Conservation (phyloP, 2,329 filamentous ascomycete species). For the Ceratocystis cacaofunesta region DNA sequence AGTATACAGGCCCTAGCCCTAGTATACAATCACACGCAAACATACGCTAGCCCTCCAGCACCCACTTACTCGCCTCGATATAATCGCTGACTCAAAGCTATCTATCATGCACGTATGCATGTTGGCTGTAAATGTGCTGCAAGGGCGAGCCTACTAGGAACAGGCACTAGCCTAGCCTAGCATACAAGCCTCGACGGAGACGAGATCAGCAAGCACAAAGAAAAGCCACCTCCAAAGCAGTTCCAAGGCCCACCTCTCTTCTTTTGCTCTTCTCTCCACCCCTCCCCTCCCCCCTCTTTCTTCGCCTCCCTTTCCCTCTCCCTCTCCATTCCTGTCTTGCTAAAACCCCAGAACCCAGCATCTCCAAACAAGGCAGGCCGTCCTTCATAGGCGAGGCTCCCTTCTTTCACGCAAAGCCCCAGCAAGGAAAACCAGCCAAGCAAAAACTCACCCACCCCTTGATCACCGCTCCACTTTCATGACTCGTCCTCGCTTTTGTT, state of each 20-base stretch:
- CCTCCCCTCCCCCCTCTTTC: background rate
- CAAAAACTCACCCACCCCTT: too few relatives aligned
- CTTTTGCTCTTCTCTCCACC: background rate
- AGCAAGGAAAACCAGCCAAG: too few relatives aligned
- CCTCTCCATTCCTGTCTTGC: background rate
- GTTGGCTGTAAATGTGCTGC: background rate
- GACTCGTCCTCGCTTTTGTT: too few relatives aligned
- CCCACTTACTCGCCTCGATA: background rate
- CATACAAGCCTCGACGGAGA: too few relatives aligned
- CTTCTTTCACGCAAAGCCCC: too few relatives aligned
- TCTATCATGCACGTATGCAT: background rate
- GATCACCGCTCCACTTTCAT: too few relatives aligned
- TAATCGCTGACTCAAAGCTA: background rate
- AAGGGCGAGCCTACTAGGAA: background rate
- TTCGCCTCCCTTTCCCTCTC: background rate
- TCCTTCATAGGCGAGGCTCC: too few relatives aligned
- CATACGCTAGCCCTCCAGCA: background rate
- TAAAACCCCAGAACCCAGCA: background rate
- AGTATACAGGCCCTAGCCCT: background rate
- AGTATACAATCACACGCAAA: background rate
- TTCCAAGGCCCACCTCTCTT: background rate
- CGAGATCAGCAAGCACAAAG: background rate
- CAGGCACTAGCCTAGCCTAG: too few relatives aligned
- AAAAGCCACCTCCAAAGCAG: background rate
- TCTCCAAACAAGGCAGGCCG: background rate